Evolutionary conservation across 306 rosid species (phyloP).

Genomic region (Cucurbita argyrosperma): DNA sequence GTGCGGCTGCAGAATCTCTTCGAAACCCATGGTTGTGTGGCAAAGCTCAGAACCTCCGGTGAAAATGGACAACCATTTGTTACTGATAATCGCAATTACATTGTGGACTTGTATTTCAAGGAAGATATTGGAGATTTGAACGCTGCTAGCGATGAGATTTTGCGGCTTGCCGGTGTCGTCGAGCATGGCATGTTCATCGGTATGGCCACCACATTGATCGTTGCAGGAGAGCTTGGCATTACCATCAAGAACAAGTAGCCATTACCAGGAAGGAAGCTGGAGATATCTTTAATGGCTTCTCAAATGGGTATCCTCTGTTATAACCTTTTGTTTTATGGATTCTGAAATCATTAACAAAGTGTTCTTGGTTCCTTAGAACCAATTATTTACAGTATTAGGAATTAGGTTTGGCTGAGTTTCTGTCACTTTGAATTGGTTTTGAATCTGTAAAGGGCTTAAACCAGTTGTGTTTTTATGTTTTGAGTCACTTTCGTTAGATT

Average conservation of each 20-base stretch:
- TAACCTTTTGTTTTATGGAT: background rate
- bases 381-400: constrained; percentile 9
- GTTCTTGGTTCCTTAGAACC: background rate
- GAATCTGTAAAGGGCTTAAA: no score
- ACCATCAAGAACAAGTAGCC: constrained; percentile 44
- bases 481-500: no score
- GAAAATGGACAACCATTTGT: constrained; percentile 38
- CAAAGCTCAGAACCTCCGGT: constrained; percentile 38
- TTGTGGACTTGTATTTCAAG: constrained; percentile 59
- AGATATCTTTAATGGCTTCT: constrained; percentile 9
- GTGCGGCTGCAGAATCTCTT: constrained; percentile 34
- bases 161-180: constrained; percentile 66
- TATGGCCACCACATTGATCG: constrained; percentile 78
- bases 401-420: background rate
- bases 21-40: constrained; percentile 43
- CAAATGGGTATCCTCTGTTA: constrained; percentile 20
- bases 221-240: constrained; percentile 72
- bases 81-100: constrained; percentile 60
- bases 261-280: background rate
- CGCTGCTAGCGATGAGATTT: constrained; percentile 55
- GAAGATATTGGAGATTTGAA: constrained; percentile 63
- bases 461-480: no score
- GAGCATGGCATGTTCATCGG: constrained; percentile 88
- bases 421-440: no score
- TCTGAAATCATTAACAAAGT: background rate